Conservation (phyloP, 352 stramenopile genomes). For the Pythium aquatile region DNA sequence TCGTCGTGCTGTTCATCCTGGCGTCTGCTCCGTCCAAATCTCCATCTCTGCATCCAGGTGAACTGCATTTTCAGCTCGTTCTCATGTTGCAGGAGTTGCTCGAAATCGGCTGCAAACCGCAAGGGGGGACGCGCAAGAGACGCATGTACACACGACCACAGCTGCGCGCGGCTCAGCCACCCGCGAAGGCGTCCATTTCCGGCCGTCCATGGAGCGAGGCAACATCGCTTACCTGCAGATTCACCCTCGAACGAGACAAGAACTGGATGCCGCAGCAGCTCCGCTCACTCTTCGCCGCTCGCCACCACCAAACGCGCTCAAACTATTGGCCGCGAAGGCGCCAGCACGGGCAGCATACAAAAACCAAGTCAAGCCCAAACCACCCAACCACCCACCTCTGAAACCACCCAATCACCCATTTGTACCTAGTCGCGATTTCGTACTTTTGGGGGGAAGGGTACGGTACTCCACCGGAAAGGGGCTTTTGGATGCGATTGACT, state of each 20-base stretch:
- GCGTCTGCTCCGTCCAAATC: background rate
- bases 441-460: conserved; percentile 4
- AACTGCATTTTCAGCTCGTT: background rate
- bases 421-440: background rate
- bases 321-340: conserved; percentile 84
- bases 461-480: background rate
- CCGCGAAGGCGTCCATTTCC: background rate
- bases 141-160: background rate
- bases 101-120: background rate
- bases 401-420: conserved; percentile 18
- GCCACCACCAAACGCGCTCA: conserved; percentile 31
- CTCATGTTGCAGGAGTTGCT: background rate
- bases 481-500: background rate
- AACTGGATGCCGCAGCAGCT: conserved; percentile 45
- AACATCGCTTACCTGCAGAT: conserved; percentile 29
- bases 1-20: background rate
- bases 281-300: conserved; percentile 8
- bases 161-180: background rate
- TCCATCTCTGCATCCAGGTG: background rate
- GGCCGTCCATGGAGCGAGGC: background rate
- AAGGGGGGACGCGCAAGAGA: conserved; percentile 1
- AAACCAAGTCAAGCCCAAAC: conserved; percentile 37
- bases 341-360: conserved; percentile 48
- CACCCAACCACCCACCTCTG: background rate
- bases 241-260: conserved; percentile 42